phyloP scores from a whole-genome alignment of 441 rosid genomes.

The Arabidopsis hybrid region DNA sequence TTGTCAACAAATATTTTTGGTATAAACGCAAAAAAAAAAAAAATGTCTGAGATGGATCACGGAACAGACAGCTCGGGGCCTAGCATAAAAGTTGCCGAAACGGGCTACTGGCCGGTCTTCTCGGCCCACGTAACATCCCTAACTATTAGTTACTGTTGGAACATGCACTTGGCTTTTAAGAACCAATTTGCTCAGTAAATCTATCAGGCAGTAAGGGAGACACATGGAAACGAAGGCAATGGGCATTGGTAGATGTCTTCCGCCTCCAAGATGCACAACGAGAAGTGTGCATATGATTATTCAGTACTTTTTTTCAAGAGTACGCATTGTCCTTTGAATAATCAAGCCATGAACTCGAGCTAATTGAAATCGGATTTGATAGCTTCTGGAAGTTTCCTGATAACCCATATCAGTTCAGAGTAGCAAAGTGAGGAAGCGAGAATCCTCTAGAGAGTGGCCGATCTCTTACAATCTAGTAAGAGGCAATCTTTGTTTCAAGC shows the following conservation, averaged over 20 bases:
- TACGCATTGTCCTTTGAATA: constrained; percentile 15
- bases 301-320: not conserved
- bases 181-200: no score
- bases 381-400: constrained; percentile 1
- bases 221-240: no score
- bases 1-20: no score
- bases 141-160: no score
- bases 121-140: no score
- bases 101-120: no score
- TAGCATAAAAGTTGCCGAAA: no score
- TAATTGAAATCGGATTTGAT: not conserved
- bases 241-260: constrained; percentile 1
- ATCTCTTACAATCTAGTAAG: not conserved
- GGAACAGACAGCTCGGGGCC: no score
- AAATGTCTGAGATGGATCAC: no score
- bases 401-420: not conserved
- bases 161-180: no score
- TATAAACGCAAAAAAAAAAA: no score
- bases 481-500: constrained; percentile 11
- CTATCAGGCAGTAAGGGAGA: no score
- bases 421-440: constrained; percentile 9
- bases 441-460: not conserved
- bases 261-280: not conserved
- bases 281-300: not conserved
- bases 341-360: not conserved